These are phyloP conservation scores for Mucor indicus DNA, from an alignment of 371 early-diverging fungal species.

Conservation along the genomic window DNA sequence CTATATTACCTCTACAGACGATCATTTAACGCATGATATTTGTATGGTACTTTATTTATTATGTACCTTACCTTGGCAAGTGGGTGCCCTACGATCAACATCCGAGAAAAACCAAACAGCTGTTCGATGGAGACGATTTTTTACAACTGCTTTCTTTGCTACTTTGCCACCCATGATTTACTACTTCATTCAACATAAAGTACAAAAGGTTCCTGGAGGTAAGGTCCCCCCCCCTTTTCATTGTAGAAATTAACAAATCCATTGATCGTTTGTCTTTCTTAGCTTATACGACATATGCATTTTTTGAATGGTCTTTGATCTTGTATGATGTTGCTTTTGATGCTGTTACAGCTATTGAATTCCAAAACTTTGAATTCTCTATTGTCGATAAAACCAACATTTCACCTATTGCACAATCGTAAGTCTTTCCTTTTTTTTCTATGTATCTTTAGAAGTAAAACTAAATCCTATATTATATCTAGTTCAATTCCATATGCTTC, in stretches of 20 bases:
- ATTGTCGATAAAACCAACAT: slow-evolving; percentile 45
- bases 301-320: slow-evolving; percentile 83
- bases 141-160: slow-evolving; percentile 60
- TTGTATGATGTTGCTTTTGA: slow-evolving; percentile 79
- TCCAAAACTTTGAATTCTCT: slow-evolving; percentile 54
- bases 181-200: slow-evolving; percentile 77
- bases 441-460: not conserved
- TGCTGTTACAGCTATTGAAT: slow-evolving; percentile 69
- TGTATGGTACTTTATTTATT: slow-evolving; percentile 76
- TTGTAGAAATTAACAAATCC: no score
- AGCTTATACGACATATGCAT: slow-evolving; percentile 80
- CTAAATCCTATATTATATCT: slow-evolving; percentile 6
- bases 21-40: slow-evolving; percentile 78
- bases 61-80: slow-evolving; percentile 74
- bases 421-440: slow-evolving; percentile 8
- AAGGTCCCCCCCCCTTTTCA: slow-evolving; percentile 2
- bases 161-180: slow-evolving; percentile 74
- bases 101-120: slow-evolving; percentile 25
- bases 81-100: slow-evolving; percentile 54
- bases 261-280: no score
- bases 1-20: slow-evolving; percentile 78
- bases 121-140: slow-evolving; percentile 37
- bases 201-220: slow-evolving; percentile 69
- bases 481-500: slow-evolving; percentile 16
- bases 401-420: slow-evolving; percentile 14